Base-by-base conservation (phyloP, 1,284 basidiomycete species). In the Veloporphyrellus conicus region DNA sequence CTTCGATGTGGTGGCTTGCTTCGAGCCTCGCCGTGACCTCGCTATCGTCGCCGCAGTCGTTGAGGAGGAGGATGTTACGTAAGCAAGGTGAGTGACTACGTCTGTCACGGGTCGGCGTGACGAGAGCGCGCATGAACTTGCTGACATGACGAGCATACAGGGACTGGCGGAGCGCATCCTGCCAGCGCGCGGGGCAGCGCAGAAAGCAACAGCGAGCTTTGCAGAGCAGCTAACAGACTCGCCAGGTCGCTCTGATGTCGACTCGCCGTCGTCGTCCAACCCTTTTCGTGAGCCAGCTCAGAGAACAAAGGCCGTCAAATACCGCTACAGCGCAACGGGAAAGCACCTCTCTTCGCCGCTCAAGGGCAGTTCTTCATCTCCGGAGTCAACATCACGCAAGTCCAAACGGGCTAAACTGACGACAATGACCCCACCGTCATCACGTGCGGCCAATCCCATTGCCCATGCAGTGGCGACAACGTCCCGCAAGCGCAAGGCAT, bases 321-420 rank as follows among this genome's bases (percentile, higher is more conserved):
- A 60, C 48, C 63, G 63, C 41, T 64, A 64, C 42, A 61, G 43
- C 6, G 66, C 61, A 37, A 61, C 61, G 15, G 66, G 64, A 18
- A 64, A 64, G 43, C 64, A 67, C 6, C 66, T 54, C 9, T 67
- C 66, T 31, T 64, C 63, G 12, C 63, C 62, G 32, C 53, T 64
- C 49, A 64, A 54, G 19, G 63, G 62, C 42, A 63, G n/a, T 20
- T 41, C 65, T 50, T 62, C 65, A 56, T 68, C 62, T 48, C 61
- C 63, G 45, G 63, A 64, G 20, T 43, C 45, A 37, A 64, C 47
- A 9, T 29, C 31, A 19, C 8, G 3, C 23, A 52, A 53, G 37
- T 34, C 54, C 0, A 59, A 48, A 35, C 32, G 38, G 12, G 31
- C 48, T 7, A 34, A 12, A 34, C 16, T 19, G 6, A n/a, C 35